Conservation (phyloP, 768 basidiomycete genomes). For the Chalciporus chontae region DNA sequence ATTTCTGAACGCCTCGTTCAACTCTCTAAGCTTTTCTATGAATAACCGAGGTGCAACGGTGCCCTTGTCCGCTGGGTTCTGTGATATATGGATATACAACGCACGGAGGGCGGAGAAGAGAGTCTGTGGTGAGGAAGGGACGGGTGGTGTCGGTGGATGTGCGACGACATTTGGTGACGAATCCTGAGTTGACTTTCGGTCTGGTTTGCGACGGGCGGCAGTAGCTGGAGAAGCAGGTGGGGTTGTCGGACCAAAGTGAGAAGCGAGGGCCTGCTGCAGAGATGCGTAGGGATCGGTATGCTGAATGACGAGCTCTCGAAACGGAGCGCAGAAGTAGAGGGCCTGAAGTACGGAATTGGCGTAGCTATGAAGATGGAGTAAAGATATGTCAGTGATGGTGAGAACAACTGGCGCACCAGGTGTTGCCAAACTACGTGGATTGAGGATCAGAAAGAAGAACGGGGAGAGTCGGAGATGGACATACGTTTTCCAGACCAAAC, state of each 20-base stretch:
- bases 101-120: slow-evolving; percentile 92
- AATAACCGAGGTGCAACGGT: slow-evolving; percentile 88
- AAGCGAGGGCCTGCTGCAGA: slow-evolving; percentile 32
- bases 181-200: slow-evolving; percentile 46
- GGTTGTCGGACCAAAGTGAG: slow-evolving; percentile 20
- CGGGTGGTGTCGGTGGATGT: slow-evolving; percentile 39
- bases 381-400: slow-evolving; percentile 17
- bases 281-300: slow-evolving; percentile 48
- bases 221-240: slow-evolving; percentile 26
- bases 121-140: slow-evolving; percentile 61
- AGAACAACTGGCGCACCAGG: slow-evolving; percentile 58
- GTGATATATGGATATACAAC: slow-evolving; percentile 82
- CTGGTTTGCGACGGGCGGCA: slow-evolving; percentile 50
- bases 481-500: slow-evolving; percentile 96
- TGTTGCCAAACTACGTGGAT: slow-evolving; percentile 84
- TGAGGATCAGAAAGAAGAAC: slow-evolving; percentile 8
- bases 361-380: slow-evolving; percentile 54
- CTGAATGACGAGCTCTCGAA: slow-evolving; percentile 86
- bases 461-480: slow-evolving; percentile 31
- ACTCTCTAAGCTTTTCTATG: slow-evolving; percentile 88
- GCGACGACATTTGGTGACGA: slow-evolving; percentile 25
- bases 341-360: slow-evolving; percentile 99
- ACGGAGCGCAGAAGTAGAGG: slow-evolving; percentile 92
- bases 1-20: slow-evolving; percentile 87
- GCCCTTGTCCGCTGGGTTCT: slow-evolving; percentile 74